Conservation (phyloP, 2,329 filamentous ascomycete species). For the Aspergillus oerlinghausenensis region DNA sequence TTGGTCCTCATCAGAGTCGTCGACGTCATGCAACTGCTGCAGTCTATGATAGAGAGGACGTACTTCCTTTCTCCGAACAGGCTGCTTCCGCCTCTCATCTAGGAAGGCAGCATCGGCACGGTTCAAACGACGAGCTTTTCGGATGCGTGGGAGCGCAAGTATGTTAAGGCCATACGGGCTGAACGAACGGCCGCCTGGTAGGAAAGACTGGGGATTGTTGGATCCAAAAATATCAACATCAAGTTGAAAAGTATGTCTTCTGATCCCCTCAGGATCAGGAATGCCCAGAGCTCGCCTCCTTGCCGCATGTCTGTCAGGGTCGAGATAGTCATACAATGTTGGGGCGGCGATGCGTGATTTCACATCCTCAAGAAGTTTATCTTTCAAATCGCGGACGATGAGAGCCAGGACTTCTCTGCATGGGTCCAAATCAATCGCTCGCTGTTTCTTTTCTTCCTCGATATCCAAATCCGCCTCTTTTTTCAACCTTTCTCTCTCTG, state of each 20-base stretch:
- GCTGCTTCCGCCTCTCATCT: conserved; percentile 61
- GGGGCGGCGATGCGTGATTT: conserved; percentile 82
- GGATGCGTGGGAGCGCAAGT: conserved; percentile 67
- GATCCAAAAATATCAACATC: conserved; percentile 61
- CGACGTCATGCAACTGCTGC: conserved; percentile 67
- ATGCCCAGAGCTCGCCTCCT: conserved; percentile 78
- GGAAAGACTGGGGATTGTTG: conserved; percentile 48
- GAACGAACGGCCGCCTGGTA: conserved; percentile 38
- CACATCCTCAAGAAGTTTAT: conserved; percentile 84
- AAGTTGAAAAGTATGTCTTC: conserved; percentile 53
- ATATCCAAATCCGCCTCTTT: conserved; percentile 75
- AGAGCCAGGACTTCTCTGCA: conserved; percentile 75
- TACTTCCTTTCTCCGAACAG: conserved; percentile 57
- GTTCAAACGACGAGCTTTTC: conserved; percentile 58
- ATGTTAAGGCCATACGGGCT: conserved; percentile 49
- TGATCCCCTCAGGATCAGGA: conserved; percentile 60
- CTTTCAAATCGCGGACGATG: conserved; percentile 72
- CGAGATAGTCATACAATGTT: conserved; percentile 72
- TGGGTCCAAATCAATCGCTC: conserved; percentile 87
- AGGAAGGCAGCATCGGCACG: conserved; percentile 60
- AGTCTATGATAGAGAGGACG: conserved; percentile 78
- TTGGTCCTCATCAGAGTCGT: conserved; percentile 84
- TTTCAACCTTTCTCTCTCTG: conserved; percentile 61
- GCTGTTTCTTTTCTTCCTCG: conserved; percentile 83
- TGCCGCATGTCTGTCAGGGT: conserved; percentile 73